Conservation (phyloP, 169 alveolate species). For the Babesia bovis region DNA sequence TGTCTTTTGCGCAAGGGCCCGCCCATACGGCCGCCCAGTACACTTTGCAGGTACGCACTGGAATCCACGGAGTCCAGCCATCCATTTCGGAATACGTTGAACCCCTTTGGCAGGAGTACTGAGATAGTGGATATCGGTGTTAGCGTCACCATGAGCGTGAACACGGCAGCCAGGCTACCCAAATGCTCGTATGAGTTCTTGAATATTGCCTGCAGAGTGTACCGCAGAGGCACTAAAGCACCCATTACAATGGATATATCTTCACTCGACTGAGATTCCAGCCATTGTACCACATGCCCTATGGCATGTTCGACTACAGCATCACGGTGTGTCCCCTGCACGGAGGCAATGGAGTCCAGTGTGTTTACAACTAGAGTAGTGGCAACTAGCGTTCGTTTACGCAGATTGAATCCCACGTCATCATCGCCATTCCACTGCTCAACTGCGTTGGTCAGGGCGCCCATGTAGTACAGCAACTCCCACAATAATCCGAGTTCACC, state of each 20-base stretch:
- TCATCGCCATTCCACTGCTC: background rate
- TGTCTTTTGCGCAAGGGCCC: constrained; percentile 21
- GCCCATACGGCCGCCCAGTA: background rate
- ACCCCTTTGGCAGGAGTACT: background rate
- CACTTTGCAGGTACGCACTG: background rate
- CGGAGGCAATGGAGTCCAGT: background rate
- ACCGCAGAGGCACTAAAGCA: constrained; percentile 11
- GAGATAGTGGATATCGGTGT: constrained; percentile 40
- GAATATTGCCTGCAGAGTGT: constrained; percentile 33
- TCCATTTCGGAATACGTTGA: constrained; percentile 9
- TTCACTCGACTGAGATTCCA: background rate
- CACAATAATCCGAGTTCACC: constrained; percentile 17
- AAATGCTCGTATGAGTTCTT: constrained; percentile 19
- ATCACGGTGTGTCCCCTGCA: background rate
- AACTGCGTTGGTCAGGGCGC: background rate
- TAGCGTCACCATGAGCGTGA: constrained; percentile 23
- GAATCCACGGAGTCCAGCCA: background rate
- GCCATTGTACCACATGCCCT: constrained; percentile 4
- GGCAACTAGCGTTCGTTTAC: background rate
- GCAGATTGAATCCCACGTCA: background rate
- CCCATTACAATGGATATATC: background rate
- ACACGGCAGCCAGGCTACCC: constrained; percentile 30
- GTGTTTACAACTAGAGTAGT: constrained; percentile 11
- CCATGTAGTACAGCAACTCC: constrained; percentile 31
- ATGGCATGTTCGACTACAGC: background rate